Evolutionary conservation across 73 alveolate genomes (phyloP).

Genomic region (Tetrahymena thermophila): DNA sequence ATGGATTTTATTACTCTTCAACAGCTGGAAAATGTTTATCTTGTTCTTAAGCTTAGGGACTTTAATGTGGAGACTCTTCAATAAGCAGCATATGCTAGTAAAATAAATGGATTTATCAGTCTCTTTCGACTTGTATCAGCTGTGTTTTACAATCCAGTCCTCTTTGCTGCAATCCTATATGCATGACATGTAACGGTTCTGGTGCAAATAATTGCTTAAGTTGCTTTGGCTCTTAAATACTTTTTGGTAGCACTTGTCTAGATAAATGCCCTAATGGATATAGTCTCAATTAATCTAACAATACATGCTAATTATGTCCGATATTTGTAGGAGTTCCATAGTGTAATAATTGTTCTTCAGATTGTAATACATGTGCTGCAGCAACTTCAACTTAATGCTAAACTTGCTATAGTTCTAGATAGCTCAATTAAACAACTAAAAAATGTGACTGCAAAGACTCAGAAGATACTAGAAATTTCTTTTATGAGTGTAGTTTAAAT

Average conservation of each 20-base stretch:
- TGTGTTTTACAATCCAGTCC: neutral
- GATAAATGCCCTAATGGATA: neutral
- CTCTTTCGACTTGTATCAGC: neutral
- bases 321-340: neutral
- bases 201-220: neutral
- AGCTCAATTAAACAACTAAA: neutral
- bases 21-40: neutral
- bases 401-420: neutral
- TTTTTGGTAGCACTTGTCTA: neutral
- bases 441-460: neutral
- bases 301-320: neutral
- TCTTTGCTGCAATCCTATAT: neutral
- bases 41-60: neutral
- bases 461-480: neutral
- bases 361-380: neutral
- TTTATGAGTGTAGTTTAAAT: neutral
- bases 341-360: neutral
- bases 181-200: neutral
- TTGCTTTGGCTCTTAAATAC: neutral
- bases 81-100: neutral
- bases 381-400: neutral
- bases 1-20: neutral
- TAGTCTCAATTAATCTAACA: neutral
- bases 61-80: neutral
- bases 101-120: neutral